Evolutionary conservation across 179 eudicot genomes (phyloP).

Genomic region (Sideroxylon spinosum): DNA sequence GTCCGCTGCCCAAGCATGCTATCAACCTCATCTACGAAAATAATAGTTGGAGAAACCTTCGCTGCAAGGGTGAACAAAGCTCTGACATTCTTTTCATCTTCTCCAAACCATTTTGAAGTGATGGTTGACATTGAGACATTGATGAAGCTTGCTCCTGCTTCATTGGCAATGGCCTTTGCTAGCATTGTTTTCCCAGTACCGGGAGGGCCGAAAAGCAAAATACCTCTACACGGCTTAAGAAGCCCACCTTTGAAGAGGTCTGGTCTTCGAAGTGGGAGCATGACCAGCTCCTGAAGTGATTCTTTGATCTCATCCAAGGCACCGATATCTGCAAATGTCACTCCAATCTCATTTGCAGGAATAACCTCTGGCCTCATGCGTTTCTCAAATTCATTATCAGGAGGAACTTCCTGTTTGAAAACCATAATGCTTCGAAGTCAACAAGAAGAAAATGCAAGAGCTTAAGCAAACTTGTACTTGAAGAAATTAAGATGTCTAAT

Average conservation of each 20-base stretch:
- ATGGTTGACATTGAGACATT: slow-evolving; percentile 95
- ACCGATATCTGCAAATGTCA: slow-evolving; percentile 78
- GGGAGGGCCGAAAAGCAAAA: slow-evolving; percentile 84
- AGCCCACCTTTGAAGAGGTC: slow-evolving; percentile 93
- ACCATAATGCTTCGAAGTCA: neutral
- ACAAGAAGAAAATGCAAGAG: neutral
- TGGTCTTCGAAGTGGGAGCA: slow-evolving; percentile 91
- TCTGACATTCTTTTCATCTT: slow-evolving; percentile 90
- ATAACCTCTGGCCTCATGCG: slow-evolving; percentile 92
- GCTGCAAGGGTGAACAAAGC: slow-evolving; percentile 91
- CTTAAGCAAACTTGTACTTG: neutral
- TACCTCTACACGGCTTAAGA: slow-evolving; percentile 88
- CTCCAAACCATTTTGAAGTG: slow-evolving; percentile 98
- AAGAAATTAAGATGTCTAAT: neutral
- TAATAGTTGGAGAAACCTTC: slow-evolving; percentile 79
- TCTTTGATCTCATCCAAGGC: slow-evolving; percentile 80
- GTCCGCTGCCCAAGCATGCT: slow-evolving; percentile 95
- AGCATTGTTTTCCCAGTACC: slow-evolving; percentile 98
- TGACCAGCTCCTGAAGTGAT: slow-evolving; percentile 81
- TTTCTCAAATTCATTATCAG: slow-evolving; percentile 92
- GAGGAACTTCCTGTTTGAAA: slow-evolving; percentile 61
- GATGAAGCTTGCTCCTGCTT: slow-evolving; percentile 96
- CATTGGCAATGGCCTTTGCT: slow-evolving; percentile 95
- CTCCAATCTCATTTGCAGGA: slow-evolving; percentile 74
- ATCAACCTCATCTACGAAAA: slow-evolving; percentile 91